Conservation (phyloP, 73 alveolate genomes). For the Chromera velia region DNA sequence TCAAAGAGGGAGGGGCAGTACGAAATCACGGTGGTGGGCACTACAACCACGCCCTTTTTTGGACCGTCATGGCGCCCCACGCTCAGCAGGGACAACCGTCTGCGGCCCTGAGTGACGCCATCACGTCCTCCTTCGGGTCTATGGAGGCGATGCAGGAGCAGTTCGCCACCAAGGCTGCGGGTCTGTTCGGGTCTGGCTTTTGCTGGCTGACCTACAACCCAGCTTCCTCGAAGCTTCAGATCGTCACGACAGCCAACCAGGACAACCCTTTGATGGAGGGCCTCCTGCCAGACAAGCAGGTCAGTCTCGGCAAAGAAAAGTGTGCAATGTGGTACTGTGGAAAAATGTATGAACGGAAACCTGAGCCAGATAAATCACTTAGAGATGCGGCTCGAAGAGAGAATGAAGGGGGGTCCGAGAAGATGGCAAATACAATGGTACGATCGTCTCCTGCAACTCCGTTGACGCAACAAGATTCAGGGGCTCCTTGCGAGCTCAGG, state of each 20-base stretch:
- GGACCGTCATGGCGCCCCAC: conserved; percentile 49
- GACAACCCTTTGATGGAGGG: conserved; percentile 59
- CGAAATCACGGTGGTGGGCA: conserved; percentile 54
- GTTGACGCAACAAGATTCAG: too few relatives aligned
- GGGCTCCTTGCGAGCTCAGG: too few relatives aligned
- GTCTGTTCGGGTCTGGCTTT: conserved; percentile 56
- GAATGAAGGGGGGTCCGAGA: too few relatives aligned
- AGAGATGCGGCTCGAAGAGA: too few relatives aligned
- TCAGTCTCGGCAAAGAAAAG: too few relatives aligned
- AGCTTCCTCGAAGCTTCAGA: conserved; percentile 24
- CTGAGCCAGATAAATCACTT: too few relatives aligned
- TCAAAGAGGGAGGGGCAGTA: conserved; percentile 28
- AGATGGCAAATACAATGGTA: too few relatives aligned
- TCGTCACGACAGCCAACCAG: conserved; percentile 50
- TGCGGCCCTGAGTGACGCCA: neutral
- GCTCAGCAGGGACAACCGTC: conserved; percentile 37
- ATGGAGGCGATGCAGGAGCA: neutral
- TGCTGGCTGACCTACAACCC: conserved; percentile 40
- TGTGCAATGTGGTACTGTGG: too few relatives aligned
- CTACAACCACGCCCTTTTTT: conserved; percentile 53
- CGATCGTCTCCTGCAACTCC: too few relatives aligned
- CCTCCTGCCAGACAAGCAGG: too few relatives aligned
- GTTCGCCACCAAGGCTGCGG: neutral
- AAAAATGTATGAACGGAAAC: too few relatives aligned
- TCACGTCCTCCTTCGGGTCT: neutral